A percentile compares a stretch with the other conserved stretches of the same genome.
Evolutionary conservation across 805 yeast species (phyloP).

Genomic region (Candida coquimbonensis): DNA sequence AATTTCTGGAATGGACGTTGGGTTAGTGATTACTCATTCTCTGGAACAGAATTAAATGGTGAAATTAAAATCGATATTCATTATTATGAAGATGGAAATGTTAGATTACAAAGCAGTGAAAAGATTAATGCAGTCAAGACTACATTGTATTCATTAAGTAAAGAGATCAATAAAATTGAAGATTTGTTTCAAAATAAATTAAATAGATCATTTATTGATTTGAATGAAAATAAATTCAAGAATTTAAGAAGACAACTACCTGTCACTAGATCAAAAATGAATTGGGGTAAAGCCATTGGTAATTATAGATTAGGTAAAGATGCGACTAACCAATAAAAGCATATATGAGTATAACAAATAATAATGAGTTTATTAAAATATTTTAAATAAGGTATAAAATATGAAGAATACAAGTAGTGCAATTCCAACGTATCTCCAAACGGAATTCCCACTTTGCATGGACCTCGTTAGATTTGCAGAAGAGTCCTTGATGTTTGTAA

Average conservation of each 20-base stretch:
- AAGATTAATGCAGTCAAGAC: constrained; percentile 20
- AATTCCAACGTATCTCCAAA: constrained; percentile 52
- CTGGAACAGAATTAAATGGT: constrained; percentile 38
- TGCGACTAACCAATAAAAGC: constrained; percentile 35
- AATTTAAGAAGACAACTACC: constrained; percentile 86
- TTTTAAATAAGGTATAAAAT: constrained; percentile 46
- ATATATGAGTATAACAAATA: no score
- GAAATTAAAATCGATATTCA: constrained; percentile 67
- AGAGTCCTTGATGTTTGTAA: constrained; percentile 43
- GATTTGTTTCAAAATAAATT: constrained; percentile 50
- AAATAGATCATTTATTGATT: constrained; percentile 53
- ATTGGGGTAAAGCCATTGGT: constrained; percentile 93
- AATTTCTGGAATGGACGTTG: constrained; percentile 90
- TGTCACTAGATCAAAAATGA: constrained; percentile 81
- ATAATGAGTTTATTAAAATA: constrained; percentile 23
- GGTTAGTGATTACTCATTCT: constrained; percentile 56
- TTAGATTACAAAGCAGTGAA: constrained; percentile 53
- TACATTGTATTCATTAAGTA: constrained; percentile 24
- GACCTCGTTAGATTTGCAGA: constrained; percentile 49
- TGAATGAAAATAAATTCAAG: constrained; percentile 81
- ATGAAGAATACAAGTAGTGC: constrained; percentile 50
- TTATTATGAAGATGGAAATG: constrained; percentile 95
- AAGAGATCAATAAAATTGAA: constrained; percentile 51
- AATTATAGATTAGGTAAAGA: constrained; percentile 83
- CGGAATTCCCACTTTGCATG: constrained; percentile 49